These are phyloP conservation scores for Neophaeococcomyces mojaviensis DNA, from an alignment of 2,329 filamentous ascomycete species.

Conservation along the genomic window DNA sequence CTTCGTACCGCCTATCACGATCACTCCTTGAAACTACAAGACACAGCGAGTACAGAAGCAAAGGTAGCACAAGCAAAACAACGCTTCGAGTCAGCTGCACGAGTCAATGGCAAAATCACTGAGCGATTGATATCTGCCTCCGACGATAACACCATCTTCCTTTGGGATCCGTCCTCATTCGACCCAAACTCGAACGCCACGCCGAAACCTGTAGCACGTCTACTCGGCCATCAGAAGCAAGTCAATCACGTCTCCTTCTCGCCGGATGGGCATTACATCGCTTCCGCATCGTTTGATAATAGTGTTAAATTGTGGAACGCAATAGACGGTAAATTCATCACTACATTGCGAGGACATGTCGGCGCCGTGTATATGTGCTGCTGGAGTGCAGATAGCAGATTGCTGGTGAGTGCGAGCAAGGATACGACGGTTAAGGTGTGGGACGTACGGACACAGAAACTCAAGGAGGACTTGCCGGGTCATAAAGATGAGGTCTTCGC, in stretches of 20 bases:
- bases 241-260: slow-evolving; percentile 95
- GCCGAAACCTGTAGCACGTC: slow-evolving; percentile 75
- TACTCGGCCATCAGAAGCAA: slow-evolving; percentile 92
- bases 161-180: slow-evolving; percentile 69
- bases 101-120: slow-evolving; percentile 64
- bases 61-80: slow-evolving; percentile 68
- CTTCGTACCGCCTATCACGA: slow-evolving; percentile 81
- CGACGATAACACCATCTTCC: slow-evolving; percentile 92
- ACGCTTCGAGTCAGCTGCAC: slow-evolving; percentile 79
- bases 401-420: slow-evolving; percentile 80
- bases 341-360: slow-evolving; percentile 80
- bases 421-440: slow-evolving; percentile 93
- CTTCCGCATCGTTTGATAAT: slow-evolving; percentile 87
- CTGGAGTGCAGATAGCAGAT: slow-evolving; percentile 85
- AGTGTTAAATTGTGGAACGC: slow-evolving; percentile 89
- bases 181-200: slow-evolving; percentile 37
- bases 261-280: slow-evolving; percentile 78
- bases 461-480: slow-evolving; percentile 75
- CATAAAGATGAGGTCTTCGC: slow-evolving; percentile 92
- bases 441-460: slow-evolving; percentile 78
- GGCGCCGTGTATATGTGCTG: slow-evolving; percentile 86
- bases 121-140: slow-evolving; percentile 85
- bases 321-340: slow-evolving; percentile 72
- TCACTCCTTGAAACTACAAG: slow-evolving; percentile 64
- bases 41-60: slow-evolving; percentile 52